Percentiles rank a stretch among this genome's conserved stretches.
Conservation (phyloP, 345 rosid genomes). For the Euphorbia peplus region DNA sequence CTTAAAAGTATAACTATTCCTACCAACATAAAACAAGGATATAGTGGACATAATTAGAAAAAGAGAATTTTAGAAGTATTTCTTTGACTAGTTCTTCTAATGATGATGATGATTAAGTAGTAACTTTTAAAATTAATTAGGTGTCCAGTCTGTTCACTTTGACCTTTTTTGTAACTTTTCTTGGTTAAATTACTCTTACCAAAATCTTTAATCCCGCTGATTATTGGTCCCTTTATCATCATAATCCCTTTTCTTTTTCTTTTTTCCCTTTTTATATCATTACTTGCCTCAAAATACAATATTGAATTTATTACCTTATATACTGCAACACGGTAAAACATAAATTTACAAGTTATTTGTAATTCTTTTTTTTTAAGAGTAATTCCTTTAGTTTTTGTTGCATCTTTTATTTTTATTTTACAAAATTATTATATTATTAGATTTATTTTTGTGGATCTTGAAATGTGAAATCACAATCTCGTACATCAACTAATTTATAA, state of each 20-base stretch:
- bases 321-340: no score
- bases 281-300: conserved; percentile 4
- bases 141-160: conserved; percentile 21
- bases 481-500: no score
- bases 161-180: conserved; percentile 25
- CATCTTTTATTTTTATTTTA: no score
- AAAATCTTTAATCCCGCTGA: conserved; percentile 23
- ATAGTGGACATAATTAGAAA: not conserved
- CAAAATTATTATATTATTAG: no score
- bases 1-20: not conserved
- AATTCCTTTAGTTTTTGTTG: no score
- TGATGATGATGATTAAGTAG: not conserved
- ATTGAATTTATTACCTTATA: no score
- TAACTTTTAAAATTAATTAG: not conserved
- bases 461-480: no score
- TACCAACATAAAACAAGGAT: conserved; percentile 7
- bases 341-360: no score
- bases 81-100: conserved; percentile 24
- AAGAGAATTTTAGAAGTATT: conserved; percentile 1
- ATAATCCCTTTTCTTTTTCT: conserved; percentile 16
- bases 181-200: conserved; percentile 25
- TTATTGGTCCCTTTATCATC: conserved; percentile 22
- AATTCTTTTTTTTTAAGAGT: no score
- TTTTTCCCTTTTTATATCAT: not conserved
- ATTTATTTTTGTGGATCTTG: no score